These are phyloP conservation scores for Tripterygium wilfordii DNA, from an alignment of 177 flowering plant genomes.

Conservation along the genomic window DNA sequence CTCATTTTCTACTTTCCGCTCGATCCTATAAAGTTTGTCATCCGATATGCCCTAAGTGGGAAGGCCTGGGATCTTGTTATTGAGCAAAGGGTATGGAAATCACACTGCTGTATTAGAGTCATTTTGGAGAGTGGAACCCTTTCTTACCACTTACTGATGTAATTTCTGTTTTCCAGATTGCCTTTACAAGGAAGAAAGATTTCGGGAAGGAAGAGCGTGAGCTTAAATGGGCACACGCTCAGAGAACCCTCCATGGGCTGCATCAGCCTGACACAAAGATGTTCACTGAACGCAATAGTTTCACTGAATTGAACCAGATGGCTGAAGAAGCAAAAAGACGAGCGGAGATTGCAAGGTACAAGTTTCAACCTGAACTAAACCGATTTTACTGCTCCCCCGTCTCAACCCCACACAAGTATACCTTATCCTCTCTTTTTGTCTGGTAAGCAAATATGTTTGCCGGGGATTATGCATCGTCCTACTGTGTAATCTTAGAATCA, in stretches of 20 bases:
- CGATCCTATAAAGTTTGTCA: slow-evolving; percentile 63
- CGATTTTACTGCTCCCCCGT: too few species aligned
- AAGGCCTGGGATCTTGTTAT: slow-evolving; percentile 84
- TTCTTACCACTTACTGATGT: not conserved
- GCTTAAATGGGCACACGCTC: slow-evolving; percentile 88
- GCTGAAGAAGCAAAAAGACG: slow-evolving; percentile 85
- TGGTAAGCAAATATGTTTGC: too few species aligned
- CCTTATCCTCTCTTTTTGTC: too few species aligned
- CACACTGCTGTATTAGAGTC: not conserved
- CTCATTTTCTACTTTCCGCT: slow-evolving; percentile 72
- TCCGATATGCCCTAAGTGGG: slow-evolving; percentile 59
- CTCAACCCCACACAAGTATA: too few species aligned
- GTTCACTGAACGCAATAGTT: slow-evolving; percentile 41
- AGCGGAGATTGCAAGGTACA: slow-evolving; percentile 86
- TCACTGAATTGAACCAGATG: slow-evolving; percentile 70
- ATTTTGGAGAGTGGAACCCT: not conserved
- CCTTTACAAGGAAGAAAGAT: slow-evolving; percentile 83
- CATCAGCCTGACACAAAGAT: slow-evolving; percentile 71
- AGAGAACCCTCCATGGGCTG: slow-evolving; percentile 83
- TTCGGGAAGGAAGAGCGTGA: slow-evolving; percentile 86
- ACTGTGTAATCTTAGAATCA: too few species aligned
- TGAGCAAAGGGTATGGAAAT: slow-evolving; percentile 70
- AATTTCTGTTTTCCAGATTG: slow-evolving; percentile 45
- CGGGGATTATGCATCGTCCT: too few species aligned
- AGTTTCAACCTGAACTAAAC: not conserved